Percentiles rank a stretch among this genome's conserved stretches.
Evolutionary conservation across 2,329 filamentous ascomycete species (phyloP).

Genomic region (Neoarthrinium moseri): DNA sequence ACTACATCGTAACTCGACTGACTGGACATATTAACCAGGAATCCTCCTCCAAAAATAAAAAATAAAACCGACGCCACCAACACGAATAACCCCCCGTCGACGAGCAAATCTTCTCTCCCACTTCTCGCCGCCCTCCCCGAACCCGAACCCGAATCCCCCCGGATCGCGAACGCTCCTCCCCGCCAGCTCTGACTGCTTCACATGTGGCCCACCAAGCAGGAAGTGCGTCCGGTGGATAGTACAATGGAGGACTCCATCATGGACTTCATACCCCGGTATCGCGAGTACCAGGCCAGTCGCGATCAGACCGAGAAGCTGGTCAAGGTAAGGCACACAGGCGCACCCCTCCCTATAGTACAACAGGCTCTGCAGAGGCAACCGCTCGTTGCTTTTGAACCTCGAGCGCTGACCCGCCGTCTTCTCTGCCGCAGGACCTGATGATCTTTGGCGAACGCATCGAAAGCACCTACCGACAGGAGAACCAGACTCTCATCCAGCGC

Average conservation of each 20-base stretch:
- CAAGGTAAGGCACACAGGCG: conserved; percentile 40
- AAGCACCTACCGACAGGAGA: conserved; percentile 41
- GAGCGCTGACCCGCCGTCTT: neutral
- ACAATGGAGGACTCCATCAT: conserved; percentile 29
- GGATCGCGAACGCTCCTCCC: too few species aligned
- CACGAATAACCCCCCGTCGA: too few species aligned
- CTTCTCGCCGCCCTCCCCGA: too few species aligned
- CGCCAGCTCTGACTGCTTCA: too few species aligned
- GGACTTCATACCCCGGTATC: conserved; percentile 48
- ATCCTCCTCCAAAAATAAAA: too few species aligned
- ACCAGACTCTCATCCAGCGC: conserved; percentile 36
- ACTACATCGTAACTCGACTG: too few species aligned
- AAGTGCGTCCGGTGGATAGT: conserved; percentile 16
- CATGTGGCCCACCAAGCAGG: too few species aligned
- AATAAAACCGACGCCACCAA: too few species aligned
- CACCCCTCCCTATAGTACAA: too few species aligned
- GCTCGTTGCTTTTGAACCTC: neutral
- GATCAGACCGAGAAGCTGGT: conserved; percentile 44
- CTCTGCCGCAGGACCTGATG: conserved; percentile 41
- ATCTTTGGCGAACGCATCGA: conserved; percentile 45
- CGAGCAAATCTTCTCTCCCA: too few species aligned
- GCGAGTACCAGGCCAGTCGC: conserved; percentile 38
- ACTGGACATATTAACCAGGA: too few species aligned
- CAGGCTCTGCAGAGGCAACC: neutral
- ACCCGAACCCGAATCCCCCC: too few species aligned